Base-by-base conservation (phyloP, 352 stramenopile genomes). In the Phytophthora litchii region DNA sequence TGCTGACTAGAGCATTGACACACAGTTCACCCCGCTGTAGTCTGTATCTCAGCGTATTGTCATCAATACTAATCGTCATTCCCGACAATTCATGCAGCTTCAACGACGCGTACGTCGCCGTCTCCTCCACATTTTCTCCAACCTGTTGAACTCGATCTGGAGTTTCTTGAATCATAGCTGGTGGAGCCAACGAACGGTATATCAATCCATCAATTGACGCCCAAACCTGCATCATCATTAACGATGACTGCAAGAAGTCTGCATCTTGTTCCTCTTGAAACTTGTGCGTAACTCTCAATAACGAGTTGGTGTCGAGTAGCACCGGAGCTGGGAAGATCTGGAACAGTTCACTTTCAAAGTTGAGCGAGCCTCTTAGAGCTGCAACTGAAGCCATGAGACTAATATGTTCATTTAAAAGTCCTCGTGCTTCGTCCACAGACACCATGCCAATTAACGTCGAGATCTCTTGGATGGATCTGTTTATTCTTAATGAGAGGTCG, bases 181-280 rank as follows among this genome's bases (percentile, higher is more conserved):
- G 86, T 3, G 82, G 74, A n/a, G 86, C 74, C 17, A 95, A 58
- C 2, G 86, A 83, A 1, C 84, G 82, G 44, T 89, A 95, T 48
- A 95, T 87, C 8, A 92, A 68, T 3, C 78, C 80, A 47, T 95
- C 83, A 47, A 95, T 88, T 0, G 83, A 93, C 6, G 70, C 79
- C 86, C 83, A 95, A 20, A 92, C 64, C 60, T 95, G 86, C 83
- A 95, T 92, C 86, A 95, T 93, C 57, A 95, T 68, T 5, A 85
- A 62, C n/a, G 80, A 74, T 17, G 68, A 80, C 27, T 86, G 66
- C 29, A 89, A 32, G 41, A 94, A 94, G 8, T 47, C 62, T 5
- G 57, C 43, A 23, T 69, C 69, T n/a, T 68, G 38, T 25, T 64
- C 47, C 0, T 66, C 51, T 0, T 72, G 29, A 27, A 95, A 89